A percentile compares a stretch with the other conserved stretches of the same genome.
These are phyloP conservation scores for Scedosporium aurantiacum DNA, from an alignment of 2,329 filamentous ascomycete genomes.

Conservation along the genomic window DNA sequence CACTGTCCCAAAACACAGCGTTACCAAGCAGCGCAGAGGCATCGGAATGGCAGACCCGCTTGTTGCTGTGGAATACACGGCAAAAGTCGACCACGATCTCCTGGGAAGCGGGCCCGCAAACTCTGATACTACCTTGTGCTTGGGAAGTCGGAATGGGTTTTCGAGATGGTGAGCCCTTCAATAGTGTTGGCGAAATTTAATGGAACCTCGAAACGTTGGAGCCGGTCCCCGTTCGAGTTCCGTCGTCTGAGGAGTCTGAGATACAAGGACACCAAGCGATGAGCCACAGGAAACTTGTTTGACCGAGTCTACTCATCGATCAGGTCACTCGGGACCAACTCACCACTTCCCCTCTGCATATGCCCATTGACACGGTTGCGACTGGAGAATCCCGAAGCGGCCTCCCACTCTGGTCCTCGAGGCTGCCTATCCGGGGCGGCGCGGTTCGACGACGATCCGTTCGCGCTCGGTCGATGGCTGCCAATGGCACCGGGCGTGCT, in stretches of 20 bases:
- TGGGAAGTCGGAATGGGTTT: not conserved
- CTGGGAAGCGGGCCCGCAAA: too few species aligned
- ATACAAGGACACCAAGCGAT: slow-evolving; percentile 11
- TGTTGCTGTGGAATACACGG: not conserved
- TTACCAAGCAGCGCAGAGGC: not conserved
- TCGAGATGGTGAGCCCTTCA: not conserved
- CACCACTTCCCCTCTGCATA: slow-evolving; percentile 50
- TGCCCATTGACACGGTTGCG: slow-evolving; percentile 49
- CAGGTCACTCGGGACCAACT: slow-evolving; percentile 16
- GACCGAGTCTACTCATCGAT: not conserved
- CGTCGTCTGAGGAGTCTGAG: slow-evolving; percentile 32
- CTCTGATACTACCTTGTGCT: too few species aligned
- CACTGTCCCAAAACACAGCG: not conserved
- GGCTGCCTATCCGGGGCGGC: slow-evolving; percentile 50
- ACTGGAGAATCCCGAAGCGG: slow-evolving; percentile 37
- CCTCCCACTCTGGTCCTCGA: slow-evolving; percentile 53
- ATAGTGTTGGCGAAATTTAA: not conserved
- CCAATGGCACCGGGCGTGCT: slow-evolving; percentile 52
- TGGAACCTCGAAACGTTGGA: slow-evolving; percentile 18
- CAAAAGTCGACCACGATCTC: too few species aligned
- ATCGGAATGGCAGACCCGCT: not conserved
- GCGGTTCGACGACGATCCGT: slow-evolving; percentile 26
- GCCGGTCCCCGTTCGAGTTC: slow-evolving; percentile 24
- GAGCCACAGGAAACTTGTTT: not conserved
- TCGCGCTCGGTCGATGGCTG: slow-evolving; percentile 48